A percentile compares a stretch with the other conserved stretches of the same genome.
Evolutionary conservation across 1,139 yeast species (phyloP).

Genomic region (Martiniozyma asiatica): DNA sequence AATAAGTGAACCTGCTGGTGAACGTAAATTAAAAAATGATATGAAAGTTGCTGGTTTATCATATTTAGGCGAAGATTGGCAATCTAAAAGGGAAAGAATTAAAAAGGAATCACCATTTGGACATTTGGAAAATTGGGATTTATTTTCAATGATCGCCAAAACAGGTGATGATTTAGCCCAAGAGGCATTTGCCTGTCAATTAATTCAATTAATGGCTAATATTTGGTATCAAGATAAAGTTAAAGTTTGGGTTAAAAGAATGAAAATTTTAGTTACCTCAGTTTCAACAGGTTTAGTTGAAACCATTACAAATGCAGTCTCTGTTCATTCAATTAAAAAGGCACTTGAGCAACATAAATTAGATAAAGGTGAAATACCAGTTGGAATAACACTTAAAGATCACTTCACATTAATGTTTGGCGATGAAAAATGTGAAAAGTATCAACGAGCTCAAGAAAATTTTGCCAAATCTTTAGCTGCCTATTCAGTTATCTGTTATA

Average conservation of each 20-base stretch:
- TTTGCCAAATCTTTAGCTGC: conserved; percentile 81
- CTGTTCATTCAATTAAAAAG: conserved; percentile 87
- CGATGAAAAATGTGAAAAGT: conserved; percentile 34
- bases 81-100: conserved; percentile 65
- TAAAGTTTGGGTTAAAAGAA: conserved; percentile 80
- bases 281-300: conserved; percentile 88
- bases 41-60: conserved; percentile 63
- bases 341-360: conserved; percentile 71
- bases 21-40: conserved; percentile 82
- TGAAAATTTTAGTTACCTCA: conserved; percentile 86
- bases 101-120: conserved; percentile 70
- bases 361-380: conserved; percentile 50
- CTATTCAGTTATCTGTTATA: conserved; percentile 77
- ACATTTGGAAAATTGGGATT: conserved; percentile 82
- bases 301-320: conserved; percentile 86
- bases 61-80: conserved; percentile 89
- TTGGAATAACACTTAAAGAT: conserved; percentile 62
- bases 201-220: conserved; percentile 73
- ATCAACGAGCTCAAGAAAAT: conserved; percentile 64
- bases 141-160: conserved; percentile 89
- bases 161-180: conserved; percentile 94
- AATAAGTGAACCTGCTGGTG: conserved; percentile 71
- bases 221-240: conserved; percentile 64
- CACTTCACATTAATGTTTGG: conserved; percentile 74
- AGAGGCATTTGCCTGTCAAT: conserved; percentile 94